A percentile compares a stretch with the other conserved stretches of the same genome.
Evolutionary conservation across 108 stramenopile species (phyloP).

Genomic region (Cyclostephanos tholiformis): DNA sequence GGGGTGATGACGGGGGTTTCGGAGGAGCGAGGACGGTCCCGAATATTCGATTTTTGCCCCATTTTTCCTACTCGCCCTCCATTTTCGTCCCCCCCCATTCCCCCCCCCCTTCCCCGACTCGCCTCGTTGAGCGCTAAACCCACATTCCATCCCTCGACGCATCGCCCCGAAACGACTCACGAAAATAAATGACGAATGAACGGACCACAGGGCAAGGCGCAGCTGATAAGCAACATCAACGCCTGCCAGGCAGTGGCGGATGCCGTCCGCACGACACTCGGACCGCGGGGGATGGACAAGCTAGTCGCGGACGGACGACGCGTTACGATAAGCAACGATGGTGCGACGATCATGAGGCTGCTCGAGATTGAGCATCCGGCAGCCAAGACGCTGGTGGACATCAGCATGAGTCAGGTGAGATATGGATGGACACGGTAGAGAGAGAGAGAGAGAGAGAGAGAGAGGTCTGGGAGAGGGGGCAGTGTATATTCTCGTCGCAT

Average conservation of each 20-base stretch:
- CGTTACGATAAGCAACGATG: conserved; percentile 98
- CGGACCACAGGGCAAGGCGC: conserved; percentile 90
- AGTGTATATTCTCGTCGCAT: not conserved
- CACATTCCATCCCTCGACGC: not conserved
- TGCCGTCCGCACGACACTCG: conserved; percentile 94
- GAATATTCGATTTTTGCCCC: too few species aligned
- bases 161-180: not conserved
- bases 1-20: too few species aligned
- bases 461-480: not conserved
- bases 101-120: not conserved
- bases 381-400: conserved; percentile 97
- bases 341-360: conserved; percentile 97
- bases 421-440: not conserved
- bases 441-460: not conserved
- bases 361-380: conserved; percentile 99
- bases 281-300: conserved; percentile 99
- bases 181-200: not conserved
- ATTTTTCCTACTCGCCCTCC: not conserved
- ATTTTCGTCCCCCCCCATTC: not conserved
- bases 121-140: not conserved
- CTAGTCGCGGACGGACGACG: conserved; percentile 86
- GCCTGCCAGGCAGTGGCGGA: conserved; percentile 98
- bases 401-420: conserved; percentile 91
- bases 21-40: too few species aligned
- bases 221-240: conserved; percentile 99